Evolutionary conservation across 345 rosid genomes (phyloP).

Genomic region (Sapria himalayana): DNA sequence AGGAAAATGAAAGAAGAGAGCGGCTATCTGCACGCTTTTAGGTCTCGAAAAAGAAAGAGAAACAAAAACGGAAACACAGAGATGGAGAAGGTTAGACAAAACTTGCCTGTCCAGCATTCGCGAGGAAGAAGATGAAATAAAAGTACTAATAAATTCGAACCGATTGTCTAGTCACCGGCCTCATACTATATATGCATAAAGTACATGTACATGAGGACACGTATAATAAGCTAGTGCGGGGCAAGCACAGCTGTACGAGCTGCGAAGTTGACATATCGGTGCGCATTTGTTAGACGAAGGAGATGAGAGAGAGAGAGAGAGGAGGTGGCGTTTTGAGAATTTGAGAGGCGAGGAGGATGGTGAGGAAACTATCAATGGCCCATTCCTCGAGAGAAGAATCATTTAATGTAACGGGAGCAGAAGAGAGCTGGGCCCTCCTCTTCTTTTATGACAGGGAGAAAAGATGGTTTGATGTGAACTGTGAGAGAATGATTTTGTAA

Average conservation of each 20-base stretch:
- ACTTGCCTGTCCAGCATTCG: too few species aligned
- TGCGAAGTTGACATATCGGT: slow-evolving; percentile 13
- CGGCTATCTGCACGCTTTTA: too few species aligned
- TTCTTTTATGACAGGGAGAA: slow-evolving; percentile 10
- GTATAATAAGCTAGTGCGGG: too few species aligned
- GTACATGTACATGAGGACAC: too few species aligned
- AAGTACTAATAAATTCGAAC: too few species aligned
- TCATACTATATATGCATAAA: too few species aligned
- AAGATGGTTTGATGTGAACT: slow-evolving; percentile 15
- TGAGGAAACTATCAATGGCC: slow-evolving; percentile 12
- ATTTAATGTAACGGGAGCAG: slow-evolving; percentile 10
- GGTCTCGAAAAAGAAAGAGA: too few species aligned
- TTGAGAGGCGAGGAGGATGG: slow-evolving; percentile 4
- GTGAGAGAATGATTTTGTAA: slow-evolving; percentile 25
- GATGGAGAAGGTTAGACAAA: too few species aligned
- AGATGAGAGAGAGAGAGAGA: slow-evolving; percentile 7
- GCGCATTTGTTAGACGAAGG: neutral
- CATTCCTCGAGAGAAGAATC: slow-evolving; percentile 13
- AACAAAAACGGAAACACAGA: too few species aligned
- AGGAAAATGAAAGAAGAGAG: too few species aligned
- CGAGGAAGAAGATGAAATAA: too few species aligned
- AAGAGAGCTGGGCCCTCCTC: slow-evolving; percentile 11
- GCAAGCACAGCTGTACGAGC: slow-evolving; percentile 14
- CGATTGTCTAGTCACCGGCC: too few species aligned
- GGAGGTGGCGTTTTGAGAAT: neutral